Base-by-base conservation (phyloP, 306 rosid genomes). In the Phaseolus lunatus region DNA sequence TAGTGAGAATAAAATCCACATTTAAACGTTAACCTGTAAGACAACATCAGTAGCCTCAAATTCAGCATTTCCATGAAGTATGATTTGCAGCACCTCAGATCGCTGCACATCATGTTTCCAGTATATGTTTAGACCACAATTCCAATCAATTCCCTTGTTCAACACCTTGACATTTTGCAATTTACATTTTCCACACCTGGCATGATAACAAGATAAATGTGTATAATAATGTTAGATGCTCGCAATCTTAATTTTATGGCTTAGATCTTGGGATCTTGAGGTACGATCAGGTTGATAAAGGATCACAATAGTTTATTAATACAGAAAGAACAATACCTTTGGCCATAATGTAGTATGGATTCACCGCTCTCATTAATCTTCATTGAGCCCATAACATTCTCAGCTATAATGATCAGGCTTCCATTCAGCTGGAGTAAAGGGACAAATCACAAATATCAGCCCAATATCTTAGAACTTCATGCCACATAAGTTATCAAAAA, bases 111-210 rank as follows among this genome's bases (percentile, higher is more conserved):
- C 88, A 69, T 89, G 91, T 88, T 90, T 92, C 99, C 99, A 95
- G 79, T 90, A 95, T 27, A 84, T 67, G 67, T 90, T 92, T 75
- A 83, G 89, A 71, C 75, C 83, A 52, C 59, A 82, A 45, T 78
- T 81, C 99, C 97, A 95, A 89, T 90, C 85, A 54, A 95, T 87
- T 85, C 97, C 97, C 79, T 90, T 43, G 74, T 95, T 95, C 81
- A 82, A 59, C 72, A 95, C 91, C 82, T 86, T 89, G 54, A 95
- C 96, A 80, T 95, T 88, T 81, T 89, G 88, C 68, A 95, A 76
- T 87, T 85, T 95, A 89, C 99, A 95, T 82, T 93, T 95, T 87
- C 93, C 96, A 83, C 93, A 95, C 89, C 99, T 95, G 73, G 68
- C 70, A 83, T 69, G 76, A 83, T 69, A 74, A 77, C 70, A 82